Evolutionary conservation across 139 green algal genomes (phyloP).

Genomic region (Diplosphaera chodatii): DNA sequence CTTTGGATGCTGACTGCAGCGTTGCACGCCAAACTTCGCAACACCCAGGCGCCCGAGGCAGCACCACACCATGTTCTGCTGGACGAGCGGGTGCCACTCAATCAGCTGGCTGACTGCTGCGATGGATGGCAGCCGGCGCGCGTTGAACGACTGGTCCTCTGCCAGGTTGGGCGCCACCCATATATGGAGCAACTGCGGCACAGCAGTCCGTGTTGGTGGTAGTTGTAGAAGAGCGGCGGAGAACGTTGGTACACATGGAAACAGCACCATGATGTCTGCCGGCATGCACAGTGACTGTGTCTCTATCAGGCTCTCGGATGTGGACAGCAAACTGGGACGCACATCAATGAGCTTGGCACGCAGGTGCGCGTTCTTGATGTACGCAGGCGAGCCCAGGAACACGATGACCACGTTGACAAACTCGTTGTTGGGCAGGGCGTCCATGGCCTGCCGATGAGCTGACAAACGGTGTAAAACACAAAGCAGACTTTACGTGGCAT

Average conservation of each 20-base stretch:
- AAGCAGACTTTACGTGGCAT: too few species aligned
- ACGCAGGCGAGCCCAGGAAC: slow-evolving; percentile 55
- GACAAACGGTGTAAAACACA: too few species aligned
- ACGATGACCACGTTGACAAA: slow-evolving; percentile 62
- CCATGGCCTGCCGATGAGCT: slow-evolving; percentile 25
- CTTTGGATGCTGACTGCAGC: too few species aligned
- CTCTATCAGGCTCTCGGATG: too few species aligned
- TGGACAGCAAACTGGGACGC: too few species aligned
- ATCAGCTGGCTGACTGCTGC: slow-evolving; percentile 50
- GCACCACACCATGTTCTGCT: slow-evolving; percentile 72
- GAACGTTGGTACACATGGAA: too few species aligned
- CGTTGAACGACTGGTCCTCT: neutral
- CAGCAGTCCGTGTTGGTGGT: too few species aligned
- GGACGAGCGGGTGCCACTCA: slow-evolving; percentile 74
- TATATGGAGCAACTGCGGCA: slow-evolving; percentile 5
- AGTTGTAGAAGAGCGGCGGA: too few species aligned
- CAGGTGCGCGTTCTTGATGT: slow-evolving; percentile 81
- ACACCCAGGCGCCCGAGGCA: too few species aligned
- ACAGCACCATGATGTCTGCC: too few species aligned
- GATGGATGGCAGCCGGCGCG: neutral
- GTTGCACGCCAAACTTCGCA: too few species aligned
- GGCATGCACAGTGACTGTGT: too few species aligned
- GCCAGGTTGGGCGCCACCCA: slow-evolving; percentile 22
- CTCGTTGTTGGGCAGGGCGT: slow-evolving; percentile 39
- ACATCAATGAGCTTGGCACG: slow-evolving; percentile 81